Evolutionary conservation across 345 rosid genomes (phyloP), one percentile per base, ranked within the genome.

Genomic region (Isatis tinctoria): DNA sequence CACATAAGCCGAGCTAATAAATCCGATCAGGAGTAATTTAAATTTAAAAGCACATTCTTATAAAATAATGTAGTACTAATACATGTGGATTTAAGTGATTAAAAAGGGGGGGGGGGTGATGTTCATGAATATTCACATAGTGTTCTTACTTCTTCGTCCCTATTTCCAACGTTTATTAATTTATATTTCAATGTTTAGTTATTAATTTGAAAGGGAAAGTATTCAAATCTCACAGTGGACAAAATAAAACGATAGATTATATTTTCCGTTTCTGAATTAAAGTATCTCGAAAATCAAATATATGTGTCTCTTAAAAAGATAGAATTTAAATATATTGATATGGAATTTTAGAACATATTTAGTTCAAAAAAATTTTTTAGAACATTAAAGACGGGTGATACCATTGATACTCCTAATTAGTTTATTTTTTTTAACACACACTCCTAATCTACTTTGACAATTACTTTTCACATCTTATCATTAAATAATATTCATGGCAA

Each of bases 111-210:
- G n/a, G n/a, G n/a, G n/a, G n/a, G n/a, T n/a, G n/a, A n/a, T n/a
- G n/a, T n/a, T 67, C 39, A 76, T 56, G 75, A 76, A 70, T 69
- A 69, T 76, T 76, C 80, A 69, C 45, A 32, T 39, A 69, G n/a
- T 49, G 37, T 47, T 48, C 26, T 49, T 51, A 2, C 18, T n/a
- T 14, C 26, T 39, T 56, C 47, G 36, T 32, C 16, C 60, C 59
- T 27, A 56, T 48, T 70, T 68, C 49, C 66, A 64, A 76, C 49
- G 37, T 69, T 53, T 51, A 13, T 13, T 6, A 27, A 53, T 14
- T 28, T 37, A 20, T 51, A 20, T 67, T 51, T 14, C 13, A 68
- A 10, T 58, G 26, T 16, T 56, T 3, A 35, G 6, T 66, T 57
- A 53, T 26, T 33, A 35, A 22, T 45, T 65, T 5, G 7, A 47